Evolutionary conservation across 2,329 filamentous ascomycete species (phyloP), one percentile per base, ranked within the genome.

Genomic region (Diplodia sapinea): DNA sequence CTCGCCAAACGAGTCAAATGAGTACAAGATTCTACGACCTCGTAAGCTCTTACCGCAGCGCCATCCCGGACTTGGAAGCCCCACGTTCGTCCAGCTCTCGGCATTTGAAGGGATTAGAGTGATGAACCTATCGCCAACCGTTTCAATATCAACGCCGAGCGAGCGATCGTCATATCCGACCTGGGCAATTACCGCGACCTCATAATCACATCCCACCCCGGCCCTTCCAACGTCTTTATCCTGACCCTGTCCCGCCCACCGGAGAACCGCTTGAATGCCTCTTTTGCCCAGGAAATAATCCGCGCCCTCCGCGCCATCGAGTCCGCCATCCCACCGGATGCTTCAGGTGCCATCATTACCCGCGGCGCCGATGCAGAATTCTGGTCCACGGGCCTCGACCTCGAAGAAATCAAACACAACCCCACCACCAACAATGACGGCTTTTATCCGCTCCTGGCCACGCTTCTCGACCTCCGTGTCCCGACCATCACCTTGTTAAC

Each of bases 391-490:
- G 82, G 81, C 1, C 73, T 84, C 15, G 82, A 84, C 36, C 74
- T 84, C 3, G 82, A 83, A 55, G 82, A 84, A 70, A 71, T 74
- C 12, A 81, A 82, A 57, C 80, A 78, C 17, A 84, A 83, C 70
- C 82, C 84, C 31, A 84, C 82, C 66, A 87, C 82, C 76, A 88
- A 89, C 49, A 81, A 81, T 17, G 87, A 84, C 71, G 82, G 80
- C 31, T 89, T 88, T 66, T 85, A 83, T 12, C 87, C 87, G 74
- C 75, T 84, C 4, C 74, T 84, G 15, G 80, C 82, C 31, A 82
- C 82, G 1, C 71, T 79, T 77, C 74, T 85, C 71, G 82, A 84
- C 73, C 84, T 83, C 65, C 81, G 81, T 0, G 83, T 76, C 68
- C 82, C 83, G 6, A 85, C 82, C 1, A 79, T 84, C 33, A 82